Percentiles rank a stretch among this genome's conserved stretches.
phyloP scores from a whole-genome alignment of 192 early-diverging fungal species.

The Backusella australiensis region DNA sequence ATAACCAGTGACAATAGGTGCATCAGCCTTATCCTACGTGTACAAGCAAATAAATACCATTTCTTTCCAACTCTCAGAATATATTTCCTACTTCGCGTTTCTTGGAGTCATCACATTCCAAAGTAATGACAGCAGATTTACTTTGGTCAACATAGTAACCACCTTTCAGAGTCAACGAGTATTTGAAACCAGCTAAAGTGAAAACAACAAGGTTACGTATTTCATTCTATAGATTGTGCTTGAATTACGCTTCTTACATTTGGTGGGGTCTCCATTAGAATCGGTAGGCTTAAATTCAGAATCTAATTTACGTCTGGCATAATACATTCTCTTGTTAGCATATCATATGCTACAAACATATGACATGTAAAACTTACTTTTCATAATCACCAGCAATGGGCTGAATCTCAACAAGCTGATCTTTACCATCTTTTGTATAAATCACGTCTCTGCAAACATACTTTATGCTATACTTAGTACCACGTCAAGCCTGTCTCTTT shows the following conservation, averaged over 20 bases:
- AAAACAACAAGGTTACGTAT: not conserved
- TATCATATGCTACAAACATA: not conserved
- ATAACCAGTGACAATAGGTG: constrained; percentile 9
- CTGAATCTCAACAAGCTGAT: constrained; percentile 2
- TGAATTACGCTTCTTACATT: constrained; percentile 10
- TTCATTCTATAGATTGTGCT: not conserved
- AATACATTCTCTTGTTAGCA: not conserved
- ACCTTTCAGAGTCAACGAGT: constrained; percentile 24
- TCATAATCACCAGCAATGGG: constrained; percentile 21
- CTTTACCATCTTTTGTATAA: not conserved
- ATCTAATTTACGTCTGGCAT: not conserved
- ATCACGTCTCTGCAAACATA: constrained; percentile 2
- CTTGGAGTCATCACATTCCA: constrained; percentile 30
- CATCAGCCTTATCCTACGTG: constrained; percentile 3
- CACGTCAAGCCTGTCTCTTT: not conserved
- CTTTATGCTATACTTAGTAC: not conserved
- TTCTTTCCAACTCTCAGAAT: not conserved
- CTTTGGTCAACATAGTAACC: constrained; percentile 13
- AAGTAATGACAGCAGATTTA: constrained; percentile 29
- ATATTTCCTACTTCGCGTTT: constrained; percentile 21
- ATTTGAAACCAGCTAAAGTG: constrained; percentile 23
- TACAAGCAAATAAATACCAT: not conserved
- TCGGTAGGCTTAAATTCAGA: constrained; percentile 12
- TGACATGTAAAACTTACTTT: constrained; percentile 4
- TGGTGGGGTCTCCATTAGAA: constrained; percentile 17